These are phyloP conservation scores for Raffaelea deltoideospora DNA, from an alignment of 2,329 filamentous ascomycete genomes.

Conservation along the genomic window DNA sequence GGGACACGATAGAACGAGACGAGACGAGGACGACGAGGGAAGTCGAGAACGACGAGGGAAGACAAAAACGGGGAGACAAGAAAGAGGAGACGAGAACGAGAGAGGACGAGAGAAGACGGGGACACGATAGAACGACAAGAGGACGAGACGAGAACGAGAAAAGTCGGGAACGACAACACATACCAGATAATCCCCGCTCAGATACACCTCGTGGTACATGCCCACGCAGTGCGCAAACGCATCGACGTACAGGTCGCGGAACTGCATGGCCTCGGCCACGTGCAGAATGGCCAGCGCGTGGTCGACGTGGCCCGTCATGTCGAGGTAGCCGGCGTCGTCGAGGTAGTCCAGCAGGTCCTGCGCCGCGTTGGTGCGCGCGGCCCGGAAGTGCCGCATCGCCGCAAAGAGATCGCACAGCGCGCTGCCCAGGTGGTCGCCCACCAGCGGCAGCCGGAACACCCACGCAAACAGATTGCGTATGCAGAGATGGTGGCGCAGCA, in stretches of 20 bases:
- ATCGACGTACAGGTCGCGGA: conserved; percentile 52
- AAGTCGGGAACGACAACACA: conserved; percentile 12
- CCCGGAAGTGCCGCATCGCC: conserved; percentile 48
- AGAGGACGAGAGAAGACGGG: background rate
- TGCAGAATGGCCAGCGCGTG: conserved; percentile 54
- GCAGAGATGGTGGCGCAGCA: conserved; percentile 48
- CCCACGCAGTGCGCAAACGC: conserved; percentile 67
- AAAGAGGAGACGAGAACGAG: conserved; percentile 9
- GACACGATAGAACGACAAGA: no score
- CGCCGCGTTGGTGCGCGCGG: conserved; percentile 36
- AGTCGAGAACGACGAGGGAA: background rate
- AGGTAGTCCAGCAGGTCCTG: conserved; percentile 50
- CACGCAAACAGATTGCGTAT: conserved; percentile 67
- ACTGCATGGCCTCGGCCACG: conserved; percentile 50
- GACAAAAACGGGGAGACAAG: background rate
- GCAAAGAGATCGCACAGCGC: conserved; percentile 50
- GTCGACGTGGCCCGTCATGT: conserved; percentile 48
- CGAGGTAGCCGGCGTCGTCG: conserved; percentile 53
- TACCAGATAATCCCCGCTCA: conserved; percentile 46
- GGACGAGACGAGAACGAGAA: conserved; percentile 11
- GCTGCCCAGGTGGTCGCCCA: conserved; percentile 49
- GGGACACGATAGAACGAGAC: no score
- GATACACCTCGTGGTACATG: conserved; percentile 49
- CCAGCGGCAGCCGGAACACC: conserved; percentile 47
- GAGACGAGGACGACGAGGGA: no score